A percentile compares a stretch with the other conserved stretches of the same genome.
These are phyloP conservation scores for Lentinula boryana DNA, from an alignment of 768 basidiomycete species.

Conservation along the genomic window DNA sequence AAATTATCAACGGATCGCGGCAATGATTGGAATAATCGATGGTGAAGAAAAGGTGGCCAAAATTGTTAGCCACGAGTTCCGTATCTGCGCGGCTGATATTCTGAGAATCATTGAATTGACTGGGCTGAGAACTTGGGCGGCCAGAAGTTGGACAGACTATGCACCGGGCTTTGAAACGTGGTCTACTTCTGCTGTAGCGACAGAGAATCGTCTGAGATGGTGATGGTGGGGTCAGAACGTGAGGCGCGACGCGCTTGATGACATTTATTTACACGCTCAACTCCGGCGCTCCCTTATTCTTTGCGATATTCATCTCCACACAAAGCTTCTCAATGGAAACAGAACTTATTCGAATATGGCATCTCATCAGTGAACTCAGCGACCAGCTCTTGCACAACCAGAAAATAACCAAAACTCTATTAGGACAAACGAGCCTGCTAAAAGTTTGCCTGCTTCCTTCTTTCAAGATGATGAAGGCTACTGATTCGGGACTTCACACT, in stretches of 20 bases:
- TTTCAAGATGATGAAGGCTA: neutral
- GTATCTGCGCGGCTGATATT: too few relatives aligned
- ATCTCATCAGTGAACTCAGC: conserved; percentile 74
- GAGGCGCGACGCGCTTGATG: neutral
- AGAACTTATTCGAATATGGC: conserved; percentile 73
- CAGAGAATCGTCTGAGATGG: too few relatives aligned
- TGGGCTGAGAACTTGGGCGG: too few relatives aligned
- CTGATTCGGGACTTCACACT: conserved; percentile 5
- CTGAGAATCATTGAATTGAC: too few relatives aligned
- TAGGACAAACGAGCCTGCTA: conserved; percentile 61
- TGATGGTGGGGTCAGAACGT: neutral
- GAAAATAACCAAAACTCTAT: conserved; percentile 62
- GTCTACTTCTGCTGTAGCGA: too few relatives aligned
- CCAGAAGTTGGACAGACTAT: too few relatives aligned
- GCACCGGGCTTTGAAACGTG: too few relatives aligned
- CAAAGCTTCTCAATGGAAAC: conserved; percentile 41
- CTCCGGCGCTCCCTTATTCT: neutral
- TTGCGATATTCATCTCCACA: neutral
- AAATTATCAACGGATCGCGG: neutral
- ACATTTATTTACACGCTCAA: neutral
- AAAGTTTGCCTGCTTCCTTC: conserved; percentile 46
- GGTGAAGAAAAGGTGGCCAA: neutral
- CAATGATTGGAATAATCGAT: neutral
- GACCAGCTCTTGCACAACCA: conserved; percentile 82
- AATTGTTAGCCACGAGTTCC: too few relatives aligned